These are phyloP conservation scores for Starmera amethionina DNA, from an alignment of 805 yeast genomes.

Conservation along the genomic window DNA sequence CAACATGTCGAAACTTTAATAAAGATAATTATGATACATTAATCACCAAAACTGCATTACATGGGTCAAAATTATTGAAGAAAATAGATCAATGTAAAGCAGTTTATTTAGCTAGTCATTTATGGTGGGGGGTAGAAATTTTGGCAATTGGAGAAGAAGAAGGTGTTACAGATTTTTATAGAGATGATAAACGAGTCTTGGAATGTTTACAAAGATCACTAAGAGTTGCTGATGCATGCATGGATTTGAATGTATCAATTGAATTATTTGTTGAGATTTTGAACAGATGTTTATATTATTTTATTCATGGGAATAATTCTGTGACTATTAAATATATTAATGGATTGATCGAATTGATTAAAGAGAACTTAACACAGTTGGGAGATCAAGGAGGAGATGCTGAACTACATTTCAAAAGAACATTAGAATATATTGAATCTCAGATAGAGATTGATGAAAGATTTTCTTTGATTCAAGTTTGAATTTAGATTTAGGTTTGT, in stretches of 20 bases:
- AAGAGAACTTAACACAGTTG: slow-evolving; percentile 36
- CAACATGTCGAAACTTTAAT: slow-evolving; percentile 39
- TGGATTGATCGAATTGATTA: slow-evolving; percentile 77
- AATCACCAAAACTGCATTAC: slow-evolving; percentile 76
- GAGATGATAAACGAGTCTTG: slow-evolving; percentile 64
- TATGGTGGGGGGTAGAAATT: slow-evolving; percentile 86
- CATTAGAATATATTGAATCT: slow-evolving; percentile 56
- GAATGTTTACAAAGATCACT: slow-evolving; percentile 86
- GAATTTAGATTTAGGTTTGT: too few relatives aligned
- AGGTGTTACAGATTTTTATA: slow-evolving; percentile 29
- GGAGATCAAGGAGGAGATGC: slow-evolving; percentile 3
- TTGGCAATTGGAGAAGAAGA: slow-evolving; percentile 35
- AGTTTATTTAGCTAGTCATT: slow-evolving; percentile 77
- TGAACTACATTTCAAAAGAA: slow-evolving; percentile 49
- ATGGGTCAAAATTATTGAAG: slow-evolving; percentile 79
- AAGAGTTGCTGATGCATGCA: slow-evolving; percentile 88
- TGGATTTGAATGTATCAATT: slow-evolving; percentile 65
- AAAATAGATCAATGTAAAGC: slow-evolving; percentile 94
- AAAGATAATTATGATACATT: slow-evolving; percentile 70
- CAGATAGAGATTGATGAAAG: slow-evolving; percentile 66
- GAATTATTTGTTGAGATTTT: slow-evolving; percentile 86
- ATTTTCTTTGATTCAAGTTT: slow-evolving; percentile 24
- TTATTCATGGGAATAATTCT: slow-evolving; percentile 64
- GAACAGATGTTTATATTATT: slow-evolving; percentile 76
- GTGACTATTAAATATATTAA: slow-evolving; percentile 71